A percentile compares a stretch with the other conserved stretches of the same genome.
Conservation (phyloP, 2,329 filamentous ascomycete genomes). For the Alternaria incomplexa region DNA sequence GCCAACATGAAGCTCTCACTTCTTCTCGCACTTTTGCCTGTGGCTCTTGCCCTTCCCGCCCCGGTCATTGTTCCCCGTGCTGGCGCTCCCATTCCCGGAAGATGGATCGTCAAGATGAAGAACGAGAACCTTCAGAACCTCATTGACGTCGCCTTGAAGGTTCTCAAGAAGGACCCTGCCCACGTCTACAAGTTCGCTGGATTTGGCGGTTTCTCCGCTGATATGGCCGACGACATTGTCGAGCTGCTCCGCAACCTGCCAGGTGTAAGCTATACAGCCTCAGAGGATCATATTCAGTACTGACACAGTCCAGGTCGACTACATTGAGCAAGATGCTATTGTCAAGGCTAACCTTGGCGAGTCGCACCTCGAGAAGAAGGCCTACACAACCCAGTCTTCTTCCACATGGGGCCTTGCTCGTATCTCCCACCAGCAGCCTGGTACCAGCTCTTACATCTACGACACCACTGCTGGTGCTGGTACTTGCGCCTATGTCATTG, state of each 20-base stretch:
- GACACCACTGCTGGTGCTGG: constrained; percentile 46
- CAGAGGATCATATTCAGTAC: neutral
- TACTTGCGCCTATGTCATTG: constrained; percentile 66
- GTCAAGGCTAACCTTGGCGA: constrained; percentile 38
- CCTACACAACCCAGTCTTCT: constrained; percentile 47
- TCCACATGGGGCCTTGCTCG: constrained; percentile 52
- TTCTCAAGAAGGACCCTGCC: constrained; percentile 34
- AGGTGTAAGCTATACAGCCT: constrained; percentile 26
- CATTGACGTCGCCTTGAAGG: constrained; percentile 35
- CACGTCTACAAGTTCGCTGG: constrained; percentile 48
- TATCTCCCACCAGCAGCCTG: constrained; percentile 45
- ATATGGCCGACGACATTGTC: constrained; percentile 41
- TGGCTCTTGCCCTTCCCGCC: constrained; percentile 46
- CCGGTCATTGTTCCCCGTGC: constrained; percentile 49
- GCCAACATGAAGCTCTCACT: constrained; percentile 49
- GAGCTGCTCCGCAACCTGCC: constrained; percentile 36
- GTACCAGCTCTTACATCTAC: constrained; percentile 47
- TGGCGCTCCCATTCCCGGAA: constrained; percentile 47
- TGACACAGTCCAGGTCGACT: constrained; percentile 39
- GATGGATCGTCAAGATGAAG: constrained; percentile 57
- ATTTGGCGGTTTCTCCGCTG: constrained; percentile 49
- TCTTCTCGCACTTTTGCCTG: constrained; percentile 47
- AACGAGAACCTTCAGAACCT: constrained; percentile 35
- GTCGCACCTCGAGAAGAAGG: constrained; percentile 34
- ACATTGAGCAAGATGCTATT: constrained; percentile 50